A percentile compares a stretch with the other conserved stretches of the same genome.
These are phyloP conservation scores for Isochrysis galbana DNA, from an alignment of 78 protist species.

Conservation along the genomic window DNA sequence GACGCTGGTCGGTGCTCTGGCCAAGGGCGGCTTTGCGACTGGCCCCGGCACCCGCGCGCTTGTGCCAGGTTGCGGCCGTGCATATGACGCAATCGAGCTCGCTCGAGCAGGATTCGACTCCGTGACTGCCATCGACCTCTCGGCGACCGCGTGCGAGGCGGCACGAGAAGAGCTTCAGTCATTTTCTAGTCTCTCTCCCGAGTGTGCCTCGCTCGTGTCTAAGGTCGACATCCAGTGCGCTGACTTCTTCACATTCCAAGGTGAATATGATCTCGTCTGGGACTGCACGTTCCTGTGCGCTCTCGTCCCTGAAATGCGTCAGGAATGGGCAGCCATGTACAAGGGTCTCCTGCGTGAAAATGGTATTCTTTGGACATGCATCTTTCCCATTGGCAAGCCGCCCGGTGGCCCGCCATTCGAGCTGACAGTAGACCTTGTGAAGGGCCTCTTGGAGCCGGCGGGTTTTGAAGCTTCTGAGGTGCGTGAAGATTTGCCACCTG, in stretches of 20 bases:
- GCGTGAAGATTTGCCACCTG: background rate
- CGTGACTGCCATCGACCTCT: background rate
- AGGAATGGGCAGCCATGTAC: background rate
- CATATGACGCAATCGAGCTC: background rate
- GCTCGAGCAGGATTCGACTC: background rate
- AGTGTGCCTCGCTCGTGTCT: background rate
- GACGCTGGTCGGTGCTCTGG: background rate
- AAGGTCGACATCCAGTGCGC: background rate
- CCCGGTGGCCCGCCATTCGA: background rate
- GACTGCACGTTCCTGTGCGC: constrained; percentile 27
- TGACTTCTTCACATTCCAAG: background rate
- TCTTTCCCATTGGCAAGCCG: background rate
- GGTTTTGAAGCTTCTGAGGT: background rate
- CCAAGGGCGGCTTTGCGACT: background rate
- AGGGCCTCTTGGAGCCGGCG: background rate
- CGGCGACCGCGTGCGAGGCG: background rate
- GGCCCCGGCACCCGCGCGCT: background rate
- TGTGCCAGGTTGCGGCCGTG: constrained; percentile 9
- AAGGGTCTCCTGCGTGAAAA: background rate
- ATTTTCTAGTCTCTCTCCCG: background rate
- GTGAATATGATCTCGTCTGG: background rate
- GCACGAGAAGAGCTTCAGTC: background rate
- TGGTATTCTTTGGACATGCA: background rate
- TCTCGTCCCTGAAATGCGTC: background rate
- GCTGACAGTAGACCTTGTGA: background rate